phyloP scores from a whole-genome alignment of 2,329 filamentous ascomycete species.

The Colletotrichum spinosum region DNA sequence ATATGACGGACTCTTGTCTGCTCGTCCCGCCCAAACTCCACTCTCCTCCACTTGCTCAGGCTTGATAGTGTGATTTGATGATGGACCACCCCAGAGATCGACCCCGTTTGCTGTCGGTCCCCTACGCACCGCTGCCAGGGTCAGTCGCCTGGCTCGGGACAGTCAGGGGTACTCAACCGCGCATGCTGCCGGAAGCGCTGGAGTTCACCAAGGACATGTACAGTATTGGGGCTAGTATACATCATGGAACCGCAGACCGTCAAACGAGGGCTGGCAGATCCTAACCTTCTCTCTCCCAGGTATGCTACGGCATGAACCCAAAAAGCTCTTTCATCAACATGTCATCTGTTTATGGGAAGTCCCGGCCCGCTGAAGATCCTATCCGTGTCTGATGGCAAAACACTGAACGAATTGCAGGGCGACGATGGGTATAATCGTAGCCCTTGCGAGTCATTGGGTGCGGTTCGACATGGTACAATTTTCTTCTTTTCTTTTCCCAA shows the following conservation, averaged over 20 bases:
- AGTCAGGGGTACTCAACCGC: slow-evolving; percentile 13
- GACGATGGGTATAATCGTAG: slow-evolving; percentile 6
- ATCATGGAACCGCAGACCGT: slow-evolving; percentile 1
- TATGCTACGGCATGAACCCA: neutral
- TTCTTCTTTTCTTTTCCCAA: slow-evolving; percentile 12
- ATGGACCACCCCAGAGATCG: slow-evolving; percentile 21
- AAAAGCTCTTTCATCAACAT: neutral
- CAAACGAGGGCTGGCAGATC: neutral
- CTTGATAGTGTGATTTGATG: neutral
- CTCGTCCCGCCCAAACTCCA: slow-evolving; percentile 3
- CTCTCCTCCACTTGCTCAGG: slow-evolving; percentile 8
- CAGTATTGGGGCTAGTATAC: neutral
- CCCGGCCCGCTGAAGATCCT: slow-evolving; percentile 36
- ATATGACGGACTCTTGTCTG: slow-evolving; percentile 32
- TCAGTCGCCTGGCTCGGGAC: slow-evolving; percentile 11
- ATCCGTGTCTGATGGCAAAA: slow-evolving; percentile 22
- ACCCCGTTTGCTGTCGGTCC: slow-evolving; percentile 29
- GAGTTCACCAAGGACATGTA: neutral
- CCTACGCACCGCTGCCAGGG: slow-evolving; percentile 13
- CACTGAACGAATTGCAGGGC: slow-evolving; percentile 18
- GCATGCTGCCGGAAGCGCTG: slow-evolving; percentile 9
- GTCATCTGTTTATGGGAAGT: slow-evolving; percentile 28
- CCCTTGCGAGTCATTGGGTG: slow-evolving; percentile 25
- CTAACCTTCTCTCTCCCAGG: neutral
- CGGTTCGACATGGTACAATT: neutral